phyloP scores from a whole-genome alignment of 305 asterid species.

The Nicotiana rustica region DNA sequence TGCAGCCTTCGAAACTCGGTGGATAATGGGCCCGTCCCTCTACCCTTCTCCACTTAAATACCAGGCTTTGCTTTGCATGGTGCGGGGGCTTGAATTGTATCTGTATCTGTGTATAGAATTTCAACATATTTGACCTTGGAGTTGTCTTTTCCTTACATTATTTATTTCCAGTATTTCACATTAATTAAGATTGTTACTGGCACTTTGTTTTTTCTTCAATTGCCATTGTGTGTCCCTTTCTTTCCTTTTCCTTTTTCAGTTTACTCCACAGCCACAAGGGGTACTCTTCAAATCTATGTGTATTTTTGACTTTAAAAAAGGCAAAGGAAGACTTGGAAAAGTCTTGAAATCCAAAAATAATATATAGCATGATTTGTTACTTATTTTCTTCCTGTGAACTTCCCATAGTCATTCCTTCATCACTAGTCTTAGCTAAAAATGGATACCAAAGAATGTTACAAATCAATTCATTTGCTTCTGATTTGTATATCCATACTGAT shows the following conservation, averaged over 20 bases:
- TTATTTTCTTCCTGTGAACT: background rate
- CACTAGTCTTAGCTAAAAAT: background rate
- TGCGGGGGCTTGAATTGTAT: too few relatives aligned
- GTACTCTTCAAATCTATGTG: background rate
- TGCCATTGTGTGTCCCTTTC: too few relatives aligned
- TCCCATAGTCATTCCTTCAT: slow-evolving; percentile 10
- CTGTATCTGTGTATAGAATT: background rate
- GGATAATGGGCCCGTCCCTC: too few relatives aligned
- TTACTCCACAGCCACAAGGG: background rate
- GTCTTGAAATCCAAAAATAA: background rate
- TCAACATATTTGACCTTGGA: background rate
- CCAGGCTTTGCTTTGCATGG: too few relatives aligned
- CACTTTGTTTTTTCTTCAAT: too few relatives aligned
- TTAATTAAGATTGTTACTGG: too few relatives aligned
- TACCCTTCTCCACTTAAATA: too few relatives aligned
- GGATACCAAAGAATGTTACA: background rate
- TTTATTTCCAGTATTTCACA: too few relatives aligned
- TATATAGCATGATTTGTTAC: background rate
- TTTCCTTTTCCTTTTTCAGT: too few relatives aligned
- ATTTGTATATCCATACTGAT: background rate
- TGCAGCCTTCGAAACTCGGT: too few relatives aligned
- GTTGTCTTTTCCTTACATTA: background rate
- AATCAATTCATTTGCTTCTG: background rate
- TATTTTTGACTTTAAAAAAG: background rate
- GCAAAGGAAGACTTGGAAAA: slow-evolving; percentile 4